Base-by-base conservation (phyloP, 371 early-diverging fungal species). In the Dinochytrium kinnereticum region DNA sequence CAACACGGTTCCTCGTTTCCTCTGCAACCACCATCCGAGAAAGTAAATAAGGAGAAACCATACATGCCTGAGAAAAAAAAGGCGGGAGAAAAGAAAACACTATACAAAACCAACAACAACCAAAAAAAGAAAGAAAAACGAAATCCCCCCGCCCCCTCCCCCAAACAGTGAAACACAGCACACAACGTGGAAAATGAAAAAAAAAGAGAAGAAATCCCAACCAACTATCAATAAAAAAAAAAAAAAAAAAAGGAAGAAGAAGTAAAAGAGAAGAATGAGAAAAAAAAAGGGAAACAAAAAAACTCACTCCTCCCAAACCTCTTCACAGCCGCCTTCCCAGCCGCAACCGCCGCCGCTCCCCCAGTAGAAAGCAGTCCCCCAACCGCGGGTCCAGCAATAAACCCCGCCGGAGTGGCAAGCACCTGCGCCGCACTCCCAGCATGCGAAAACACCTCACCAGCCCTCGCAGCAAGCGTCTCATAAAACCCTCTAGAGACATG, bases 341-440 rank as follows among this genome's bases (percentile, higher is more conserved):
- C 78, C n/a, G 68, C 70, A 34, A 51, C 69, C 19, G 78, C 78
- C 33, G 72, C 71, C 2, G 76, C 72, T 33, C 76, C 72, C 10
- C 69, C 76, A 0, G 76, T 72, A 19, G 51, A 34, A 26, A 71
- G 31, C 59, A 74, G 38, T 13, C 78, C 78, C 13, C 57, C 78
- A 13, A 78, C 57, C 7, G 68, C 69, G 1, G 71, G 71, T 49
- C 76, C 76, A 0, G 73, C 78, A 33, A 75, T 37, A 33, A 78
- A 40, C 36, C 50, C 59, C 15, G 72, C 67, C 39, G 78, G 78
- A 28, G 64, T 64, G 10, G 72, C 34, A n/a, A 75, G 59, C 31
- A 75, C 65, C 64, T 75, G 75, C 17, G 78, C 75, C 21, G 75
- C 78, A 50, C 74, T 72, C 5, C 72, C 78, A 5, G 71, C 71